Evolutionary conservation across 1,284 basidiomycete genomes (phyloP).

Genomic region (Boletus chippewaensis): DNA sequence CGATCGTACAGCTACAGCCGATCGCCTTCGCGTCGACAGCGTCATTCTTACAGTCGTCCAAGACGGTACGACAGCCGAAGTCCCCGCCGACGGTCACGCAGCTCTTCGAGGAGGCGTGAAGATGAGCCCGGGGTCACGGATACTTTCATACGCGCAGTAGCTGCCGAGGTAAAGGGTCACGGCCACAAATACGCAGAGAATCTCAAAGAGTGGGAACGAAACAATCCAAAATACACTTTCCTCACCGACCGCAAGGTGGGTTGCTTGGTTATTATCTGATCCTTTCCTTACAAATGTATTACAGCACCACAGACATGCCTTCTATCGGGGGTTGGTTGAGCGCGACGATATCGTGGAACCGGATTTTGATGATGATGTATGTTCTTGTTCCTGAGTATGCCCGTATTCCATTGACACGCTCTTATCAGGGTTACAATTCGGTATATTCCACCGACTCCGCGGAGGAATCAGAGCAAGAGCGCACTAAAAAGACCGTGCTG

Average conservation of each 20-base stretch:
- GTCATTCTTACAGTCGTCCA: slow-evolving; percentile 29
- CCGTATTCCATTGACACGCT: slow-evolving; percentile 3
- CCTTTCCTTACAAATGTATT: slow-evolving; percentile 13
- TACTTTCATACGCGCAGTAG: slow-evolving; percentile 79
- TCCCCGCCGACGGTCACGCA: slow-evolving; percentile 37
- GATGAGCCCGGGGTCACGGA: slow-evolving; percentile 65
- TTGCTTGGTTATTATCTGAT: slow-evolving; percentile 4
- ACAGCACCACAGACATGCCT: slow-evolving; percentile 76
- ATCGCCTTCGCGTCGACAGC: slow-evolving; percentile 36
- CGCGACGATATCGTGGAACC: slow-evolving; percentile 52
- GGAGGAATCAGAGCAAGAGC: slow-evolving; percentile 87
- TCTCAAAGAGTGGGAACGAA: slow-evolving; percentile 69
- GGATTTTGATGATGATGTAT: slow-evolving; percentile 82
- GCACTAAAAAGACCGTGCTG: slow-evolving; percentile 63
- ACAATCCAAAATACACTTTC: slow-evolving; percentile 81
- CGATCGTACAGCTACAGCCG: slow-evolving; percentile 40
- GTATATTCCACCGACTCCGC: slow-evolving; percentile 93
- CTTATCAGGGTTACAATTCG: slow-evolving; percentile 75
- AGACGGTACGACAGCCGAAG: slow-evolving; percentile 37
- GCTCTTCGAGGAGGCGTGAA: slow-evolving; percentile 33
- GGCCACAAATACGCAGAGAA: slow-evolving; percentile 72
- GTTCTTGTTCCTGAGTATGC: slow-evolving; percentile 19
- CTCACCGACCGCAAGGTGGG: slow-evolving; percentile 63
- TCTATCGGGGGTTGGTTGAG: slow-evolving; percentile 73
- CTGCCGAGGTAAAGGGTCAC: slow-evolving; percentile 76